A percentile compares a stretch with the other conserved stretches of the same genome.
Evolutionary conservation across 2,329 filamentous ascomycete species (phyloP).

Genomic region (Diaporthe citrichinensis): DNA sequence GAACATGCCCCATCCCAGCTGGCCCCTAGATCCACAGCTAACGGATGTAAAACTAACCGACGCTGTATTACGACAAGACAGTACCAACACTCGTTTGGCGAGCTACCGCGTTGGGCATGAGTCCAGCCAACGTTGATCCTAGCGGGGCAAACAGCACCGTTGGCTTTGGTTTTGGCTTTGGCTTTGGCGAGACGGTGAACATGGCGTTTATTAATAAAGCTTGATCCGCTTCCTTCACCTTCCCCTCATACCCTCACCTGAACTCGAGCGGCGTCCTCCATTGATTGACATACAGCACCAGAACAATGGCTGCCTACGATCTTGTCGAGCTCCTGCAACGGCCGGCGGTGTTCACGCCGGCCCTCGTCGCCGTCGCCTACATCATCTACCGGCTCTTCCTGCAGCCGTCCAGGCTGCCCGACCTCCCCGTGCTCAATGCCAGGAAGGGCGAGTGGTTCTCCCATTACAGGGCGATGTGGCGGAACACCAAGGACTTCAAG

Average conservation of each 20-base stretch:
- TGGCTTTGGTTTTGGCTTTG: background rate
- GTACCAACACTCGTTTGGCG: background rate
- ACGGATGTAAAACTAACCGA: slow-evolving; percentile 4
- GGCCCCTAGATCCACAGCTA: background rate
- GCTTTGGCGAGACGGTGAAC: background rate
- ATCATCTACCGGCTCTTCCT: slow-evolving; percentile 47
- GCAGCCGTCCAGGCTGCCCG: slow-evolving; percentile 46
- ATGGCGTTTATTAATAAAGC: background rate
- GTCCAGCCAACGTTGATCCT: background rate
- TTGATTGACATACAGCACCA: background rate
- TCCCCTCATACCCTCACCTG: background rate
- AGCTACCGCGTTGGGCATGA: background rate
- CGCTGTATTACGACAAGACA: slow-evolving; percentile 1
- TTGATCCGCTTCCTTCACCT: background rate
- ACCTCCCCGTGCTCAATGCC: slow-evolving; percentile 50
- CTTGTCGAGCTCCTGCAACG: slow-evolving; percentile 41
- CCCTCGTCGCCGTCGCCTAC: slow-evolving; percentile 44
- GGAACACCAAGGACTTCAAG: slow-evolving; percentile 50
- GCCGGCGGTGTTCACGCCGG: slow-evolving; percentile 47
- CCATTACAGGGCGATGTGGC: slow-evolving; percentile 48
- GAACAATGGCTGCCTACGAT: slow-evolving; percentile 25
- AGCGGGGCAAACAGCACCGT: background rate
- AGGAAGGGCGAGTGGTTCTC: slow-evolving; percentile 53
- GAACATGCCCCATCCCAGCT: slow-evolving; percentile 9
- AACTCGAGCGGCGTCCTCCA: background rate